A percentile compares a stretch with the other conserved stretches of the same genome.
Conservation (phyloP, 2,329 filamentous ascomycete genomes). For the Sphaerostilbella broomeana region DNA sequence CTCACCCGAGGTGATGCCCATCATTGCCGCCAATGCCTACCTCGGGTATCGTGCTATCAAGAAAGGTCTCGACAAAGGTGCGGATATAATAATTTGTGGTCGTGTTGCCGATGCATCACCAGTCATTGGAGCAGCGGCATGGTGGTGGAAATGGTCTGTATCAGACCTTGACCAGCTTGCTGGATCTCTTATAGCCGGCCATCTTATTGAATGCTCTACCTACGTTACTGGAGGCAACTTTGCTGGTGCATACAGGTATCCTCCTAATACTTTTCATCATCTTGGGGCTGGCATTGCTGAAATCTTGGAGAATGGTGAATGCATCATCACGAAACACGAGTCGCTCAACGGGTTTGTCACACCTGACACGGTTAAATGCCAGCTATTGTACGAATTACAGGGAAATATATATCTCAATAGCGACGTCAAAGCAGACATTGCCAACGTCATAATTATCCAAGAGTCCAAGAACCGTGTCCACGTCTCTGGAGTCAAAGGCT, state of each 20-base stretch:
- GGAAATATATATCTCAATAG: constrained; percentile 41
- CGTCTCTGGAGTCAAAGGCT: constrained; percentile 35
- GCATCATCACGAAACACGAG: constrained; percentile 43
- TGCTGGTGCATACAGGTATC: constrained; percentile 30
- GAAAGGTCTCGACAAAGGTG: constrained; percentile 30
- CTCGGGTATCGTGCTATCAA: constrained; percentile 41
- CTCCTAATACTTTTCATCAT: constrained; percentile 20
- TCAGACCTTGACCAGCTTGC: constrained; percentile 41
- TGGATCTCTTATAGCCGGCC: constrained; percentile 38
- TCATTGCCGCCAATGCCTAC: constrained; percentile 39
- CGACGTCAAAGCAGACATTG: constrained; percentile 38
- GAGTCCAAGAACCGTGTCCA: constrained; percentile 31
- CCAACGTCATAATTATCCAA: constrained; percentile 29
- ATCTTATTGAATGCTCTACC: constrained; percentile 45
- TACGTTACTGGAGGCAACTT: constrained; percentile 49
- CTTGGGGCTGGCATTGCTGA: constrained; percentile 45
- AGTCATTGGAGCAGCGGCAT: constrained; percentile 46
- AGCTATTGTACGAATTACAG: constrained; percentile 45
- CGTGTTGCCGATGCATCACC: constrained; percentile 39
- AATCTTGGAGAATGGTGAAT: constrained; percentile 37
- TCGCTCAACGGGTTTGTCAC: constrained; percentile 36
- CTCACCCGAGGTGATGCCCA: constrained; percentile 14
- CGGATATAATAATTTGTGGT: constrained; percentile 37
- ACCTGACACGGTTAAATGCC: constrained; percentile 33
- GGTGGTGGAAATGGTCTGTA: constrained; percentile 43